Evolutionary conservation across 805 yeast species (phyloP), one percentile per base, ranked within the genome.

Genomic region (Teunomyces lycoperdinae): DNA sequence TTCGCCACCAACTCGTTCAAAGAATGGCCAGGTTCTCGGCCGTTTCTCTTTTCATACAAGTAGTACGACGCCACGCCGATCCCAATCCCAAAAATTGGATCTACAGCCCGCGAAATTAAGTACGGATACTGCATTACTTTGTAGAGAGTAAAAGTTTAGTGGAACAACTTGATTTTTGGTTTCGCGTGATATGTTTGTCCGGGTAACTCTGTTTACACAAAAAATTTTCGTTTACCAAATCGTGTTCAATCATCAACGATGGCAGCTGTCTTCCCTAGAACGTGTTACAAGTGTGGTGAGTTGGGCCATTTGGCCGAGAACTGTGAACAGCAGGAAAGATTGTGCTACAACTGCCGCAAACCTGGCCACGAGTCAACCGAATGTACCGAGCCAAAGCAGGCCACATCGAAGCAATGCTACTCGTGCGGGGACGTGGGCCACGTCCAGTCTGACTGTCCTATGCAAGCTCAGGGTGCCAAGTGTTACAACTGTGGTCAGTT

Each of bases 351-450:
- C 83, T 89, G 96, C 73, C 87, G 85, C 66, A 79, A 85, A 69
- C 85, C 95, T 51, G 94, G 94, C 55, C 96, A 89, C 70, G 91
- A 88, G 70, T 87, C 94, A 46, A 79, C 82, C 58, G 95, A 87
- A 55, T 90, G 97, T 72, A 86, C 94, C 40, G 83, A 84, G 64
- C 96, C 96, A 65, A 87, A 85, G 71, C 90, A 89, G 70, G 80
- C 87, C 57, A 82, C 83, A 58, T 81, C 81, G 68, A 90, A 90
- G 72, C 90, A 90, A 70, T 90, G 97, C 72, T 90, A 87, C 84
- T 86, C 86, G 70, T 90, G 97, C 74, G 94, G 94, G 61, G 87
- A 85, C 67, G 79, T 85, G 49, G 97, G 96, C 48, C 97, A 90
- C 64, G 84, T 90, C 59, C 89, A 86, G 69, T 73, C 86, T 44